Conservation (phyloP, 129 eudicot genomes). For the Gnaphalium uliginosum region DNA sequence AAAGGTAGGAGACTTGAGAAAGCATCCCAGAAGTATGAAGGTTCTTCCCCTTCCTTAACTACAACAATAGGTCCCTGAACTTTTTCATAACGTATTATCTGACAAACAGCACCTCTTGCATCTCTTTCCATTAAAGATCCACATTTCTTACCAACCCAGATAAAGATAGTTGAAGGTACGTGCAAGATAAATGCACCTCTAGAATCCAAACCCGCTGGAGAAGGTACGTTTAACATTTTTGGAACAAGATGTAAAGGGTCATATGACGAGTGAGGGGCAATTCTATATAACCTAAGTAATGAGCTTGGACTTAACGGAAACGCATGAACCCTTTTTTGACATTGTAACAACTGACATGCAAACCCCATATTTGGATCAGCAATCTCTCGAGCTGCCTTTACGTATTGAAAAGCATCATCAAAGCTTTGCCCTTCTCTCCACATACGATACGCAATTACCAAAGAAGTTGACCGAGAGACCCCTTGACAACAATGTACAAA, state of each 20-base stretch:
- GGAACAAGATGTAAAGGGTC: slow-evolving; percentile 96
- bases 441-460: slow-evolving; percentile 76
- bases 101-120: slow-evolving; percentile 76
- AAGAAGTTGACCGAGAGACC: slow-evolving; percentile 84
- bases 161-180: slow-evolving; percentile 62
- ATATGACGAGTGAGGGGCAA: slow-evolving; percentile 82
- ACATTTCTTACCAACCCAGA: slow-evolving; percentile 73
- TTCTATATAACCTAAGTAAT: slow-evolving; percentile 69
- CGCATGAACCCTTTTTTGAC: slow-evolving; percentile 92
- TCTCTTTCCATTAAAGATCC: slow-evolving; percentile 60
- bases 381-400: slow-evolving; percentile 66
- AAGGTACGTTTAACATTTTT: slow-evolving; percentile 76
- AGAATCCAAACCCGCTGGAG: slow-evolving; percentile 64
- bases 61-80: slow-evolving; percentile 51
- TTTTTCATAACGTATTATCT: slow-evolving; percentile 71
- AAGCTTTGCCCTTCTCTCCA: slow-evolving; percentile 79
- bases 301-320: slow-evolving; percentile 90
- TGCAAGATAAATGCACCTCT: slow-evolving; percentile 68
- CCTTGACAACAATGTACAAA: slow-evolving; percentile 97
- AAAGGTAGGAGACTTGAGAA: slow-evolving; percentile 48
- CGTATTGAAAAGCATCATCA: slow-evolving; percentile 67
- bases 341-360: slow-evolving; percentile 84
- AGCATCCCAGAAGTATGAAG: slow-evolving; percentile 67
- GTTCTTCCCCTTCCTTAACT: slow-evolving; percentile 73
- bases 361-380: slow-evolving; percentile 88